Base-by-base conservation (phyloP, 441 rosid species). In the Rhodomyrtus psidioides region DNA sequence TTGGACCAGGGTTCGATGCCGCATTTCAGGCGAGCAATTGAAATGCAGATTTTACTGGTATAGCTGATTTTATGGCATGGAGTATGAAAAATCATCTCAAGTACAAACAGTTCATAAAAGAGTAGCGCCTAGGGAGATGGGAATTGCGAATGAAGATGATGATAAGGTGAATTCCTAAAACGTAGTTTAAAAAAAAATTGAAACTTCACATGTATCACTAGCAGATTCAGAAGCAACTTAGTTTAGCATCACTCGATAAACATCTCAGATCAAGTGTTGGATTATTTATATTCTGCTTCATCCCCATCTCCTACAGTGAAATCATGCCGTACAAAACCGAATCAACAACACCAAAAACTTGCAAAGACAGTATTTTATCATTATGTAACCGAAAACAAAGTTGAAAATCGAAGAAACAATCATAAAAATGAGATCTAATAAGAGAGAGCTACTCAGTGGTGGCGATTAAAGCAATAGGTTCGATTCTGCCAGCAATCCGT, bases 211-310 rank as follows among this genome's bases (percentile, higher is more conserved):
- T 39, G 79, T 34, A 70, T 70, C 79, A 70, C 79, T 39, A 46
- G 13, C 44, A 87, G 96, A 94, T 95, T 94, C 95, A 94, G 98
- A 93, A 91, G 93, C 91, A 19, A 83, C 26, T 70, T 5, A 70
- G 12, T 23, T 27, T 44, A 57, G 85, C 94, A 90, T 93, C 96
- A 90, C 87, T 90, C 55, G 91, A 87, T 88, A 56, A 53, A 89
- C 26, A 88, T 76, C 91, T 94, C 97, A 93, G 98, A 91, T 93
- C 96, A 95, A 95, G 96, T 93, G 97, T 95, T 94, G 97, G 97
- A 96, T 94, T 90, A 90, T 88, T 19, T 74, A 44, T 53, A 19
- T 83, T 65, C 84, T 82, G 93, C 95, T 91, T 95, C 96, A 93
- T 93, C 93, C 88, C 90, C 88, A 89, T 85, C 93, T 12, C 44